Evolutionary conservation across 2,329 filamentous ascomycete genomes (phyloP).

Genomic region (Trichoderma asperellum): DNA sequence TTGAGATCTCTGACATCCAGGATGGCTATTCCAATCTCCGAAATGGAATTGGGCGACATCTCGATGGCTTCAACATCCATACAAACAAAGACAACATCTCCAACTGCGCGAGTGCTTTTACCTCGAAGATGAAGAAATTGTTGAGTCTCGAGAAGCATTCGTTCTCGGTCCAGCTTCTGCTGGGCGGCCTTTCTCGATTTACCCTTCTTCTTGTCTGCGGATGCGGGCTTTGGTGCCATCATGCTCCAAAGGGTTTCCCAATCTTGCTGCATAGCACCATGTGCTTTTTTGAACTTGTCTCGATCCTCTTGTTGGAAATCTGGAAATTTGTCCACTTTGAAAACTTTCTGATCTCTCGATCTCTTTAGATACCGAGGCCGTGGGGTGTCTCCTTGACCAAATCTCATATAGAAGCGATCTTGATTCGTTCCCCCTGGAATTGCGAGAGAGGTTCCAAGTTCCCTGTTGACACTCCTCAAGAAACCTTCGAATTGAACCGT

Average conservation of each 20-base stretch:
- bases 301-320: constrained; percentile 44
- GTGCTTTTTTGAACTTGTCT: constrained; percentile 33
- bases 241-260: constrained; percentile 31
- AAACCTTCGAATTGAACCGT: constrained; percentile 67
- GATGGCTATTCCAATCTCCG: constrained; percentile 83
- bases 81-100: constrained; percentile 66
- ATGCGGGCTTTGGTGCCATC: constrained; percentile 33
- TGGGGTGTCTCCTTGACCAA: constrained; percentile 62
- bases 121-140: constrained; percentile 67
- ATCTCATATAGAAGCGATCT: constrained; percentile 63
- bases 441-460: constrained; percentile 56
- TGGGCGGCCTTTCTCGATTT: constrained; percentile 51
- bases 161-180: constrained; percentile 55
- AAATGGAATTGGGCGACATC: constrained; percentile 65
- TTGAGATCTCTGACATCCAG: constrained; percentile 69
- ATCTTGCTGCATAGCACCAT: constrained; percentile 9
- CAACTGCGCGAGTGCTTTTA: constrained; percentile 27
- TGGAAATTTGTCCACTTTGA: constrained; percentile 41
- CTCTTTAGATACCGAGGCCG: constrained; percentile 70
- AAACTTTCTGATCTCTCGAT: constrained; percentile 49
- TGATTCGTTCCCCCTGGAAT: constrained; percentile 60
- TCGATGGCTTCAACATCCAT: constrained; percentile 88
- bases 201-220: constrained; percentile 46
- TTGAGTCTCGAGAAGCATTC: constrained; percentile 66
- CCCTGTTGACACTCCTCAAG: constrained; percentile 65